A percentile compares a stretch with the other conserved stretches of the same genome.
phyloP scores from a whole-genome alignment of 2,329 filamentous ascomycete genomes.

The Mycosphaerella arachidis region DNA sequence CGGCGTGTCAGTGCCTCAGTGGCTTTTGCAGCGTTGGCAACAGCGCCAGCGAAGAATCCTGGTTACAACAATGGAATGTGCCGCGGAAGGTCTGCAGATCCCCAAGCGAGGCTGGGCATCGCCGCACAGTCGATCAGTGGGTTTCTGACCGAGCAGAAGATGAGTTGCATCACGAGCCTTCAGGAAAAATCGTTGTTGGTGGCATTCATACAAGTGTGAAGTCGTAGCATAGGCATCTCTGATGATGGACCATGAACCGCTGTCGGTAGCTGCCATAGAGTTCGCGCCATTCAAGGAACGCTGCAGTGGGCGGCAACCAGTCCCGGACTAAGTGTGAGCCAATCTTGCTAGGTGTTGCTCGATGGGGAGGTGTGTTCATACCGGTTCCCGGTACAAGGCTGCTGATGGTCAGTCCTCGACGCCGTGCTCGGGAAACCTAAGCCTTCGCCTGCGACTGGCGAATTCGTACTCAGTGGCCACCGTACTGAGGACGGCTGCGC shows the following conservation, averaged over 20 bases:
- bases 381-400: conserved; percentile 17
- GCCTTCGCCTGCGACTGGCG: conserved; percentile 5
- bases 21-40: neutral
- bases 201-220: neutral
- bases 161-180: neutral
- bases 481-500: conserved; percentile 11
- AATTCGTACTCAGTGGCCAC: too few species aligned
- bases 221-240: neutral
- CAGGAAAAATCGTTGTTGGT: neutral
- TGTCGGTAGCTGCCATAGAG: conserved; percentile 23
- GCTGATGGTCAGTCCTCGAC: conserved; percentile 15
- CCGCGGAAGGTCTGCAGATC: conserved; percentile 1
- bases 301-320: conserved; percentile 17
- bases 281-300: conserved; percentile 17
- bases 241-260: conserved; percentile 8
- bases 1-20: neutral
- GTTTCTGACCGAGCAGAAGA: conserved; percentile 1
- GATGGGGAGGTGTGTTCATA: conserved; percentile 8
- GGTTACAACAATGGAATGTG: conserved; percentile 4
- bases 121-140: neutral
- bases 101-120: conserved; percentile 3
- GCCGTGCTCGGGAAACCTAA: neutral
- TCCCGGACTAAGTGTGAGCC: conserved; percentile 18
- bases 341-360: conserved; percentile 20
- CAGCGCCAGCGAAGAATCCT: conserved; percentile 1